phyloP scores from a whole-genome alignment of 163 green algal genomes.

The Scenedesmus sp. region DNA sequence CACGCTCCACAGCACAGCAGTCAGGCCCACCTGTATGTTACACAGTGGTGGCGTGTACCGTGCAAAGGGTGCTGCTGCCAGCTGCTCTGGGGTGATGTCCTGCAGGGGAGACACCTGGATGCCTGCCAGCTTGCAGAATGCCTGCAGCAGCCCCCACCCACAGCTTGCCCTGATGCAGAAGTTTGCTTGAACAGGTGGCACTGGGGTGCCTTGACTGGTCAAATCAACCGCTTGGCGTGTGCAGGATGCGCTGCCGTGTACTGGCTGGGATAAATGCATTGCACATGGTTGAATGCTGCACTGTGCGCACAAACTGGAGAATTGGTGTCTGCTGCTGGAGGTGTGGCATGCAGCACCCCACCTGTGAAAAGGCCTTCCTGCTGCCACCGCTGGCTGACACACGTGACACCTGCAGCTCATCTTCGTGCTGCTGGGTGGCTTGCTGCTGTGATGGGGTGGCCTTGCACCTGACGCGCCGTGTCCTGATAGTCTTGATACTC shows the following conservation, averaged over 20 bases:
- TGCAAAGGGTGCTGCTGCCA: constrained; percentile 49
- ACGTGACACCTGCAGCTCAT: constrained; percentile 32
- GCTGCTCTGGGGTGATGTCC: constrained; percentile 47
- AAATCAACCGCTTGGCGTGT: too few relatives aligned
- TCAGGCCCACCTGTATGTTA: constrained; percentile 1
- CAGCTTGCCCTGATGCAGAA: neutral
- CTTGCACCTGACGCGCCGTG: neutral
- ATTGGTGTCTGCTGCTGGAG: neutral
- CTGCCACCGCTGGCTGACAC: constrained; percentile 47
- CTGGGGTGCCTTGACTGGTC: too few relatives aligned
- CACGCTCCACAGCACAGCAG: neutral
- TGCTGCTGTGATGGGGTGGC: neutral
- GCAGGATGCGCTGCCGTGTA: neutral
- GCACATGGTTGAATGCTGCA: neutral
- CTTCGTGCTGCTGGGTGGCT: neutral
- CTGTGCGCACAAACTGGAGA: neutral
- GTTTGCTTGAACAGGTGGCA: too few relatives aligned
- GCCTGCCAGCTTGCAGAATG: constrained; percentile 44
- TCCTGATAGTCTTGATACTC: neutral
- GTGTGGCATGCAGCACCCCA: neutral
- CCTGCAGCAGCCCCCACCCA: neutral
- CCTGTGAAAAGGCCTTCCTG: constrained; percentile 49
- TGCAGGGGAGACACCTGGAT: constrained; percentile 32
- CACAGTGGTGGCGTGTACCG: constrained; percentile 39
- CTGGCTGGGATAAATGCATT: too few relatives aligned